These are phyloP conservation scores for Dillenia turbinata DNA, from an alignment of 164 flowering plant species.

Conservation along the genomic window DNA sequence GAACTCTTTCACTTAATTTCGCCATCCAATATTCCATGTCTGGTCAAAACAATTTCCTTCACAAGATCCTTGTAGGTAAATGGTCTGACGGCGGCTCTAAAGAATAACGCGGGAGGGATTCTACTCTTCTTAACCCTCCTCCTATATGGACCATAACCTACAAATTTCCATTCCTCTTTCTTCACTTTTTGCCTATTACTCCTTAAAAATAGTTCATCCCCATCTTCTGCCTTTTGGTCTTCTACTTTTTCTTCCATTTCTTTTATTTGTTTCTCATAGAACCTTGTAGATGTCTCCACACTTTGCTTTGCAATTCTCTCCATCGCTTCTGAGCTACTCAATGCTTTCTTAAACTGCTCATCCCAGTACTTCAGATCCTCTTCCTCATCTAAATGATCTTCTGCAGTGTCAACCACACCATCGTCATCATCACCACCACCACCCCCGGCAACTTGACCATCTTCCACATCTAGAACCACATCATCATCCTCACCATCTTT, in stretches of 20 bases:
- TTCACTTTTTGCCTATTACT: slow-evolving; percentile 43
- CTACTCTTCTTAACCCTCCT: slow-evolving; percentile 65
- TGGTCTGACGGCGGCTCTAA: slow-evolving; percentile 81
- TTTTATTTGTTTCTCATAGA: slow-evolving; percentile 42
- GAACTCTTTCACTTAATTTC: slow-evolving; percentile 46
- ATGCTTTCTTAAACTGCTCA: slow-evolving; percentile 65
- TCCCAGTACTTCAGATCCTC: slow-evolving; percentile 70
- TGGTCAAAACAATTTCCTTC: slow-evolving; percentile 83
- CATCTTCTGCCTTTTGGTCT: slow-evolving; percentile 14
- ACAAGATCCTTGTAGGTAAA: slow-evolving; percentile 86
- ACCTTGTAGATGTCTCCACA: slow-evolving; percentile 32
- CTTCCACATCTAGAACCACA: slow-evolving; percentile 20
- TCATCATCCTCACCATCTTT: slow-evolving; percentile 20
- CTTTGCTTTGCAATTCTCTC: slow-evolving; percentile 52
- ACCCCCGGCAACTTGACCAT: slow-evolving; percentile 23
- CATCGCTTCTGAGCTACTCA: slow-evolving; percentile 62
- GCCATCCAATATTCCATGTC: slow-evolving; percentile 91
- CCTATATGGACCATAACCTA: slow-evolving; percentile 53
- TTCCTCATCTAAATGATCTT: slow-evolving; percentile 31
- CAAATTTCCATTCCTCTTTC: slow-evolving; percentile 54
- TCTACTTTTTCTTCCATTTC: slow-evolving; percentile 27
- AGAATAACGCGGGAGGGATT: slow-evolving; percentile 76
- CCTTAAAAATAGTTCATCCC: slow-evolving; percentile 36
- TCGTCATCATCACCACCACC: slow-evolving; percentile 35
- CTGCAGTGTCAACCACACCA: slow-evolving; percentile 29